A percentile compares a stretch with the other conserved stretches of the same genome.
Conservation (phyloP, 176 grass and related monocot species). For the Saccharum spontaneum region DNA sequence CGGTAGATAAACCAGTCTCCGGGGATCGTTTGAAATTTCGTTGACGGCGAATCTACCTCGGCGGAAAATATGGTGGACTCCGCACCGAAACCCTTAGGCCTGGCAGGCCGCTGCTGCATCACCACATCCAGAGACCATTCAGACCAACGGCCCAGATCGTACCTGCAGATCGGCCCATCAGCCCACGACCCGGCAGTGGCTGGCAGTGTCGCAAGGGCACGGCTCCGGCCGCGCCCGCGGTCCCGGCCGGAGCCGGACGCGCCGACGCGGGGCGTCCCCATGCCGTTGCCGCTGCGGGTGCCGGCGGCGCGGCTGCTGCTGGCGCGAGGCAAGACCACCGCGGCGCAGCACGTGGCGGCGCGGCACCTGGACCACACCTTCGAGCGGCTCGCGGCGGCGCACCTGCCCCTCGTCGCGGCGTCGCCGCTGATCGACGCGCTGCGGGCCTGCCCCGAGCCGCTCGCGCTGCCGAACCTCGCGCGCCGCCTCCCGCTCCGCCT, state of each 20-base stretch:
- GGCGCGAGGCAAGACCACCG: constrained; percentile 56
- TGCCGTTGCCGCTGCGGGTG: constrained; percentile 10
- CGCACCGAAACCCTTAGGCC: neutral
- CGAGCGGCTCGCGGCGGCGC: constrained; percentile 64
- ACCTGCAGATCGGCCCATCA: neutral
- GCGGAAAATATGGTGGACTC: neutral
- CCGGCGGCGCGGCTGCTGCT: constrained; percentile 44
- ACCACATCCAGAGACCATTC: neutral
- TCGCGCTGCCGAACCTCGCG: constrained; percentile 46
- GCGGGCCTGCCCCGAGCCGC: constrained; percentile 47
- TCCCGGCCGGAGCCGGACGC: neutral
- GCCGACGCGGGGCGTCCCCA: neutral
- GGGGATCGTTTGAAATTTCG: constrained; percentile 25
- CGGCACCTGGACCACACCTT: constrained; percentile 67
- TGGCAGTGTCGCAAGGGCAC: neutral
- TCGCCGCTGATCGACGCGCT: constrained; percentile 68
- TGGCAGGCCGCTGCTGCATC: neutral
- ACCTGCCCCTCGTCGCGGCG: constrained; percentile 64
- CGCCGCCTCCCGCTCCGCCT: constrained; percentile 59
- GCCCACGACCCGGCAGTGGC: neutral
- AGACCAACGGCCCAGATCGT: neutral
- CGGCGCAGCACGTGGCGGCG: constrained; percentile 65
- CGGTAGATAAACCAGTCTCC: neutral
- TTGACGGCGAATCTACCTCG: neutral
- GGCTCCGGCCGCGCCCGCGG: no score